Base-by-base conservation (phyloP, 2,329 filamentous ascomycete genomes). In the Chrysoporthe cubensis region DNA sequence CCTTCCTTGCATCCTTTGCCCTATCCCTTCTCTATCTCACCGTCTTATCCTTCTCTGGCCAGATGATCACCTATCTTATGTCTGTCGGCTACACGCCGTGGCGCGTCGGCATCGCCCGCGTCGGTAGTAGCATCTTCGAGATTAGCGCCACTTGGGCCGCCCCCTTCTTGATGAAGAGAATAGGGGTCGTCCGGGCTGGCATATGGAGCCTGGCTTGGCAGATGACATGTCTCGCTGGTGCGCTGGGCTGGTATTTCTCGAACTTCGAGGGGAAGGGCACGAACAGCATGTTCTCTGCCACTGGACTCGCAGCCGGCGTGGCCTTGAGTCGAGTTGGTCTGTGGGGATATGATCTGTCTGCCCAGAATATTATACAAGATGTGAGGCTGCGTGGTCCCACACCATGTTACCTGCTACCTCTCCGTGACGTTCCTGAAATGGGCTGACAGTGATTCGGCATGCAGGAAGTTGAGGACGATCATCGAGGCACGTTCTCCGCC, bases 201-300 rank as follows among this genome's bases (percentile, higher is more conserved):
- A 81, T 93, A 3, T 94, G 91, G 91, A 88, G 87, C 70, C 74
- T 90, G 11, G 88, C 85, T 66, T 91, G 88, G 86, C 90, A 93
- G 74, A 80, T 90, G n/a, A 66, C 80, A 2, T 88, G 84, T 71
- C 78, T 89, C 4, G 80, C 79, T 1, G 79, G 75, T 0, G 85
- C 81, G 0, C 76, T 83, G 3, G 72, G 74, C 2, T 75, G 81
- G 21, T 86, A 86, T 71, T 80, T 80, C 62, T 74, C 71, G 1
- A 72, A 74, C 18, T 67, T 64, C 21, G 59, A 65, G 52, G 64
- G 73, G 3, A 64, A 40, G 11, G 71, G 70, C 43, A 72, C 73
- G 9, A 71, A 69, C 16, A 70, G 56, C 21, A 5, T 81, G 57
- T 11, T 81, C 1, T 80, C 84, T 0, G 84, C 85, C 0, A 76